Base-by-base conservation (phyloP, 164 flowering plant genomes). In the Vitis riparia region DNA sequence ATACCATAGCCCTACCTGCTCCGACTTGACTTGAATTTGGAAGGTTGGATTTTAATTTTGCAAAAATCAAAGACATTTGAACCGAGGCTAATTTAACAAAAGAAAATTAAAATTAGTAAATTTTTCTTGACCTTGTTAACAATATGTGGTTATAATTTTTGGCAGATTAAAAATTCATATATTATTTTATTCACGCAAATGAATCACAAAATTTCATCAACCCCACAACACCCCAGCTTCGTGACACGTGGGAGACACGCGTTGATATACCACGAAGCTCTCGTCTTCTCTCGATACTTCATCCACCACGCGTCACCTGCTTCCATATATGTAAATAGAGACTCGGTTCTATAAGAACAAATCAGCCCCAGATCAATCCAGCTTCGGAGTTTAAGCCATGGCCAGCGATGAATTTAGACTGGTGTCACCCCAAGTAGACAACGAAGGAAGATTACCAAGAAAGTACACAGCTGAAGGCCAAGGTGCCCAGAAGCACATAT, bases 391-490 rank as follows among this genome's bases (percentile, higher is more conserved):
- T 16, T 11, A 19, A 10, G 52, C 55, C 55, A 80, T 74, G 86
- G 83, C 78, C 27, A 79, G 76, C 37, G 86, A 82, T 15, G 84
- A 82, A 49, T 87, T 90, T 68, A 76, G 88, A 67, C 49, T 91
- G 68, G 86, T 73, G 0, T 85, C 87, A 0, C 73, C 93, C 0
- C 57, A 15, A 15, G 78, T 91, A 64, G 61, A 78, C 71, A 68
- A 86, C 55, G 86, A 84, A 13, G 89, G 93, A 3, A 76, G 81
- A 74, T 37, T 93, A 49, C 90, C 97, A 2, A 73, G 95, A 58
- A 80, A 88, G 66, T 90, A 82, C 83, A 90, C 92, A 0, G 80
- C 57, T 48, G 97, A 90, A 5, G 95, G 97, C 0, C 94, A 93
- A 68, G 98, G 97, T 0, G 90, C 95, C 0, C 65, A 59, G 68